Percentiles rank a stretch among this genome's conserved stretches.
These are phyloP conservation scores for Citrus mangshanensis DNA, from an alignment of 345 rosid genomes.

Conservation along the genomic window DNA sequence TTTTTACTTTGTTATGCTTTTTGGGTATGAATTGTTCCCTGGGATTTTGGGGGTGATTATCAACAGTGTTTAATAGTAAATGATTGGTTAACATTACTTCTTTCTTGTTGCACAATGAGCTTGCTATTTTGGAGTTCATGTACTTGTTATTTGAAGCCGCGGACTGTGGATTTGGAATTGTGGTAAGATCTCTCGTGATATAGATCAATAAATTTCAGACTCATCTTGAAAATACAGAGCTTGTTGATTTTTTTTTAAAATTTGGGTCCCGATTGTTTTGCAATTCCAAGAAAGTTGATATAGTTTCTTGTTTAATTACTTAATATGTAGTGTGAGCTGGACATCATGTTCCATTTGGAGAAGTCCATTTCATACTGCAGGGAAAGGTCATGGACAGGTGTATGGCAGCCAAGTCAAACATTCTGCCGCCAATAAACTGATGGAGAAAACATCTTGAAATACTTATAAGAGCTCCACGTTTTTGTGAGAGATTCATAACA, in stretches of 20 bases:
- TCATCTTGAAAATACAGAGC: background rate
- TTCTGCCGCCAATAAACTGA: constrained; percentile 76
- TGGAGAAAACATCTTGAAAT: constrained; percentile 71
- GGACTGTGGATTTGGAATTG: constrained; percentile 96
- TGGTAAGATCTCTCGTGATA: constrained; percentile 44
- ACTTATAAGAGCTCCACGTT: background rate
- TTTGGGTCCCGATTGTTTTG: background rate
- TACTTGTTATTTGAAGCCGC: constrained; percentile 92
- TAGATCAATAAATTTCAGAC: background rate
- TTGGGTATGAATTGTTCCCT: too few species aligned
- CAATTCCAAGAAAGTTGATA: background rate
- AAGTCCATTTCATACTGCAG: constrained; percentile 18
- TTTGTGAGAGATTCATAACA: too few species aligned
- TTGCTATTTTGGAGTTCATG: constrained; percentile 88
- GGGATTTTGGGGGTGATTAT: too few species aligned
- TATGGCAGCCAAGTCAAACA: constrained; percentile 76
- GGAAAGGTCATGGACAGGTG: constrained; percentile 98
- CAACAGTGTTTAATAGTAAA: constrained; percentile 1
- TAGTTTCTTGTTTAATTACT: background rate
- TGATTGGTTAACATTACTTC: constrained; percentile 19
- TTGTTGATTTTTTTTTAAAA: background rate
- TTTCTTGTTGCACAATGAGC: constrained; percentile 58
- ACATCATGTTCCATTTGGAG: constrained; percentile 86
- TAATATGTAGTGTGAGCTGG: constrained; percentile 72
- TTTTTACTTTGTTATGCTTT: too few species aligned